These are phyloP conservation scores for Achaetomiella virescens DNA, from an alignment of 495 filamentous ascomycete genomes.

Conservation along the genomic window DNA sequence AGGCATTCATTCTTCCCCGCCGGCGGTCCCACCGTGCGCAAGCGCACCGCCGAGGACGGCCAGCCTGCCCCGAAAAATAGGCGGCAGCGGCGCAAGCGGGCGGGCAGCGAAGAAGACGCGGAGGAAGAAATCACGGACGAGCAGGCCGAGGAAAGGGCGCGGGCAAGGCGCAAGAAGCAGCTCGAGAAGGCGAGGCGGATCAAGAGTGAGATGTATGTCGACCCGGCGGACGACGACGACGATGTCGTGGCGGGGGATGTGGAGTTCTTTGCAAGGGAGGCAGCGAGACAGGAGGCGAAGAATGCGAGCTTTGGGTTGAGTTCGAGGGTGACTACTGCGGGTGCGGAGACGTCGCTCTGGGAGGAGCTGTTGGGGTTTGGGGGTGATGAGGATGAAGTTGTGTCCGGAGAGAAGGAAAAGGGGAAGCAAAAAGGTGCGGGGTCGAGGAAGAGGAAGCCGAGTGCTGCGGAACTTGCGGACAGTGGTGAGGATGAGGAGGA, in stretches of 20 bases:
- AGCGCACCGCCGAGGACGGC: conserved; percentile 37
- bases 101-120: conserved; percentile 44
- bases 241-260: conserved; percentile 61
- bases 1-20: conserved; percentile 56
- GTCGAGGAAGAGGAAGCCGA: conserved; percentile 14
- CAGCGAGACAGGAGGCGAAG: conserved; percentile 31
- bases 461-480: background rate
- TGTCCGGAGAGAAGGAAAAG: background rate
- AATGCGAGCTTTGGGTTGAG: conserved; percentile 25
- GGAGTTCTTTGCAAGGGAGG: conserved; percentile 66
- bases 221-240: conserved; percentile 67
- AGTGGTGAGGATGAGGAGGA: conserved; percentile 15
- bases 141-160: conserved; percentile 38
- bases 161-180: conserved; percentile 50
- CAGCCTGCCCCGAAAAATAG: conserved; percentile 44
- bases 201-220: conserved; percentile 77
- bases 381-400: background rate
- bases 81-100: conserved; percentile 35
- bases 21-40: conserved; percentile 54
- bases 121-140: conserved; percentile 42
- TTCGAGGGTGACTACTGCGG: background rate
- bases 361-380: conserved; percentile 15
- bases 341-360: background rate
- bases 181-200: conserved; percentile 64
- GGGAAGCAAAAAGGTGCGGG: background rate